phyloP scores from a whole-genome alignment of 2,329 filamentous ascomycete genomes.

The Ilyonectria destructans region DNA sequence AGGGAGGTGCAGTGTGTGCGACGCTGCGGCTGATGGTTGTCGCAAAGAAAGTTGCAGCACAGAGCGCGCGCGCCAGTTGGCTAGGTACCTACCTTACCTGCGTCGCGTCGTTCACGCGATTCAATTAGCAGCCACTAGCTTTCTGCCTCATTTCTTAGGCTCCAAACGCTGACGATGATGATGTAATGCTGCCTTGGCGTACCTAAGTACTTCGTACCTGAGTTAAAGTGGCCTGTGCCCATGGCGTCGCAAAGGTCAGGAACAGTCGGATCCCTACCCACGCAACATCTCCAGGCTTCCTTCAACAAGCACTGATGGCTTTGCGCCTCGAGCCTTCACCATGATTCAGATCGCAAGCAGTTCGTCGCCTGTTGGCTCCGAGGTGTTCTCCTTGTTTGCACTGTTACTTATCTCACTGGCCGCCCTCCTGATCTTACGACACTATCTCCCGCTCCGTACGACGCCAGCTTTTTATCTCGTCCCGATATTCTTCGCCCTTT shows the following conservation, averaged over 20 bases:
- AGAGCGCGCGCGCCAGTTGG: constrained; percentile 28
- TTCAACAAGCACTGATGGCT: constrained; percentile 49
- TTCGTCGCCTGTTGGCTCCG: constrained; percentile 81
- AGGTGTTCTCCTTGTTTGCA: constrained; percentile 82
- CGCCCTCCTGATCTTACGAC: constrained; percentile 88
- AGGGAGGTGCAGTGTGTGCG: constrained; percentile 16
- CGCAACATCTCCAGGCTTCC: constrained; percentile 38
- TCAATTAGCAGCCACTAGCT: constrained; percentile 45
- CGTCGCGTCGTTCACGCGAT: constrained; percentile 42
- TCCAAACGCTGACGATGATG: constrained; percentile 34
- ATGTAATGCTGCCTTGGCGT: constrained; percentile 39
- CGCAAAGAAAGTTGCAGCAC: constrained; percentile 30
- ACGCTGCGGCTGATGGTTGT: constrained; percentile 11
- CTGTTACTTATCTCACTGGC: constrained; percentile 82
- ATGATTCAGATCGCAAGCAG: constrained; percentile 68
- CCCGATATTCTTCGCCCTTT: constrained; percentile 96
- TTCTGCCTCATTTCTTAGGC: constrained; percentile 41
- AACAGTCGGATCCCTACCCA: constrained; percentile 25
- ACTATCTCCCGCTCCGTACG: constrained; percentile 90
- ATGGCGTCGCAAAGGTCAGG: constrained; percentile 41
- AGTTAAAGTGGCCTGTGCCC: constrained; percentile 44
- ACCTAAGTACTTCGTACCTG: constrained; percentile 19
- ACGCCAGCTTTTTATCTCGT: constrained; percentile 92
- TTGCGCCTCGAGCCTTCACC: constrained; percentile 53
- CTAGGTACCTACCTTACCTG: not conserved